Base-by-base conservation (phyloP, 140 eudicot species). In the Stevia rebaudiana region DNA sequence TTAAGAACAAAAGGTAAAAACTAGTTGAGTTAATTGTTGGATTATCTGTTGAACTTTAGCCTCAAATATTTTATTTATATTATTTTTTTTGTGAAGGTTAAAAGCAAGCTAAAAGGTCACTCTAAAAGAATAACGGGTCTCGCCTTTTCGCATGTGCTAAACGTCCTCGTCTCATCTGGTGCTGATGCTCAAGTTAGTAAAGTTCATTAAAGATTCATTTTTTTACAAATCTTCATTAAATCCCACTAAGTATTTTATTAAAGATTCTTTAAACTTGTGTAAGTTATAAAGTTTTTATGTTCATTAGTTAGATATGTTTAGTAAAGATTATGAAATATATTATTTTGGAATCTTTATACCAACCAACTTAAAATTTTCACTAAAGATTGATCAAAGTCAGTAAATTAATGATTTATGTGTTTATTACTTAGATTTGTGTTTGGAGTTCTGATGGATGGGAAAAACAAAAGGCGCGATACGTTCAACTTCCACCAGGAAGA, bases 51-150 rank as follows among this genome's bases (percentile, higher is more conserved):
- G 15, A 56, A 17, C 17, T 35, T 59, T 17, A 1, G n/a, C 51
- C 21, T 22, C 21, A 61, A 37, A 37, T 49, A 33, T 31, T 65
- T 65, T 5, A 65, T 65, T 18, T 65, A 50, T 61, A 36, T 10
- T 37, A 3, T 6, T 47, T 41, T 44, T 42, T 28, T 52, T 51
- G 25, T 73, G 62, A 77, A 90, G 97, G 95, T 90, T 41, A 90
- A 90, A 84, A 90, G 95, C 84, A 90, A 90, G 88, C 94, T 90
- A 30, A 90, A 82, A 79, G 97, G 97, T 16, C 97, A 90, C 77
- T 75, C 87, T 1, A 90, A 90, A 62, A 90, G 95, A 78, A 82
- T 90, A 39, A 90, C 97, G 41, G 97, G 97, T 44, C 94, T 90
- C 41, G 95, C 94, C 48, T 90, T 90, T 78, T 90, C 97, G 24